Percentiles rank a stretch among this genome's conserved stretches.
Evolutionary conservation across 441 rosid genomes (phyloP).

Genomic region (Codiaeum variegatum): DNA sequence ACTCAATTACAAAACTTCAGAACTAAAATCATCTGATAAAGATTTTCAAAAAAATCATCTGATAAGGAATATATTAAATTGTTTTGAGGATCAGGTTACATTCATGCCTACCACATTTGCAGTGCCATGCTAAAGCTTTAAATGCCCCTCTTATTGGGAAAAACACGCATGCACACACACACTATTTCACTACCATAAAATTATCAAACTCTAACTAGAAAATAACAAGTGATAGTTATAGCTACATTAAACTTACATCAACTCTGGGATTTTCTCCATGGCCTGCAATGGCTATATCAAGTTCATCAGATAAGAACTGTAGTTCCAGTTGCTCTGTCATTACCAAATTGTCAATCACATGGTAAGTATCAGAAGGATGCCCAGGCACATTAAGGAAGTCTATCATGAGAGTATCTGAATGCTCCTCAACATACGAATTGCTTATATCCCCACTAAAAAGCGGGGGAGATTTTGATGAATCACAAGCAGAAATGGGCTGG

Average conservation of each 20-base stretch:
- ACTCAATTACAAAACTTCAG: neutral
- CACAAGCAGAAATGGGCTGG: constrained; percentile 47
- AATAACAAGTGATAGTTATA: neutral
- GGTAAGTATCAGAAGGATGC: constrained; percentile 46
- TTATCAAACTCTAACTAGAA: neutral
- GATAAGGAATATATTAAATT: neutral
- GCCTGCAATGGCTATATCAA: constrained; percentile 71
- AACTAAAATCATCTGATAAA: neutral
- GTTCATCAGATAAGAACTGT: constrained; percentile 75
- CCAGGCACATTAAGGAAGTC: constrained; percentile 49
- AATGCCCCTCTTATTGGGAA: neutral
- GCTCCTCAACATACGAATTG: constrained; percentile 40
- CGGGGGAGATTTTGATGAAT: constrained; percentile 47
- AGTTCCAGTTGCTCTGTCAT: constrained; percentile 65
- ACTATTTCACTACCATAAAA: neutral
- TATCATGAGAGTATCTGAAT: constrained; percentile 43
- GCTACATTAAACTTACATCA: constrained; percentile 49
- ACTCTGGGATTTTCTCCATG: constrained; percentile 72
- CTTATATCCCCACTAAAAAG: constrained; percentile 47
- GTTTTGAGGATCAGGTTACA: neutral
- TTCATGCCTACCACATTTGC: neutral
- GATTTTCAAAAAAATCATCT: no score
- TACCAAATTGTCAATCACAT: constrained; percentile 34
- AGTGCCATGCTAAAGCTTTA: neutral
- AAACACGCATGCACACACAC: no score